Evolutionary conservation across 176 grass and related monocot species (phyloP), one percentile per base, ranked within the genome.

Genomic region (Puccinellia tenuiflora): DNA sequence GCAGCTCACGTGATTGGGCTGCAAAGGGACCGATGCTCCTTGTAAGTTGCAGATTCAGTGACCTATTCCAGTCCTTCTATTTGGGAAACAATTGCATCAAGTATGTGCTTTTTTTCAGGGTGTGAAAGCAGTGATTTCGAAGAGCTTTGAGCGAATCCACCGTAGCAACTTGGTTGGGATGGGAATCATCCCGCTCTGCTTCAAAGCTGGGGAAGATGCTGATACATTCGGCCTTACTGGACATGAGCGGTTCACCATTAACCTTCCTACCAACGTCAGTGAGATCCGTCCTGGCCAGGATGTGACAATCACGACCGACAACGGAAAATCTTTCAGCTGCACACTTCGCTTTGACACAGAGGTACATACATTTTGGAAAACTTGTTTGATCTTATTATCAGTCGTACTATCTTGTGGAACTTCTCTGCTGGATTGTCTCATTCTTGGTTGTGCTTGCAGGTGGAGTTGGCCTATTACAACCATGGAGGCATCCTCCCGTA

Each of bases 111-210:
- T 84, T 84, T 80, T 73, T 73, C 89, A 98, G 96, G 96, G 96
- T 80, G 93, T 98, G 26, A 98, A 93, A 92, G 96, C 93, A 21
- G 96, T 95, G 59, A 93, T 98, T 66, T 74, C 93, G 8, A 98
- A 98, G 90, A 98, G 96, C 57, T 98, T 98, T 4, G 96, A 98
- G 92, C 94, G 96, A 64, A 98, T 98, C 75, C 96, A 98, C 67
- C 81, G 96, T 73, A 98, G 96, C 79, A 98, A 98, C 77, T 88
- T 98, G 86, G 96, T 95, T 29, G 96, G 96, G 6, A 98, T 98
- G 96, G 93, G 96, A 71, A 98, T 98, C 29, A 85, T 98, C 77
- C 96, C 96, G 0, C 68, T 98, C 6, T 98, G 96, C 80, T 98
- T 93, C 83, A 98, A 98, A 53, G 48, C 85, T 37, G 91, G 91